Evolutionary conservation across 2,329 filamentous ascomycete genomes (phyloP), one percentile per base, ranked within the genome.

Genomic region (Ustulina deusta): DNA sequence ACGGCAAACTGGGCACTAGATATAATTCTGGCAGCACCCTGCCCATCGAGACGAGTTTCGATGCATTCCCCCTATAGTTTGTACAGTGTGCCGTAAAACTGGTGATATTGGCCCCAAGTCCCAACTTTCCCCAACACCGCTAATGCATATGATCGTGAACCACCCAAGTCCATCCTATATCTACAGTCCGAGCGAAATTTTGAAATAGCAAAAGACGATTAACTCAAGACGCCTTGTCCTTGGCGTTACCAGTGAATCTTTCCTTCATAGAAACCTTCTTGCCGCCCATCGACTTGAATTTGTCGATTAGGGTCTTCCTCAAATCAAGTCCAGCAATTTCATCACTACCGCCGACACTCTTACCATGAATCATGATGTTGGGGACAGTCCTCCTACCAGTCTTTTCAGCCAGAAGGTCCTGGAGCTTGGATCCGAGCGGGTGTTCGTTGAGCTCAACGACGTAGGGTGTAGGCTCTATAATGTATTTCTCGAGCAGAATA

Each of bases 371-470:
- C 73, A 99, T 85, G 40, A 98, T 87, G 77, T 99, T 99, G 17
- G 96, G 96, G 0, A 99, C 96, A 0, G 96, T 99, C 67, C 84
- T 85, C 57, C 95, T 88, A 51, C 92, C 92, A 0, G 96, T 98
- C 77, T 88, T 91, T 67, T 90, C 86, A 17, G 80, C 85, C 10
- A 99, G 84, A 20, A 88, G 86, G 10, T 85, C 86, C 80, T 99
- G 96, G 48, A 99, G 81, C 63, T 87, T 81, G 1, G 82, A 76
- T 40, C 95, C 96, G 13, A 97, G 84, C 0, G 89, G 87, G 77
- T 97, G 93, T 71, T 89, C 80, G 80, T 99, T 94, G 13, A 99
- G 87, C 81, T 99, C 96, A 59, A 98, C 94, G 7, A 99, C 91
- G 76, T 90, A 92, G 0, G 96, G 96, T 11, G 88, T 82, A 0